Base-by-base conservation (phyloP, 306 rosid genomes). In the Begonia masoniana region DNA sequence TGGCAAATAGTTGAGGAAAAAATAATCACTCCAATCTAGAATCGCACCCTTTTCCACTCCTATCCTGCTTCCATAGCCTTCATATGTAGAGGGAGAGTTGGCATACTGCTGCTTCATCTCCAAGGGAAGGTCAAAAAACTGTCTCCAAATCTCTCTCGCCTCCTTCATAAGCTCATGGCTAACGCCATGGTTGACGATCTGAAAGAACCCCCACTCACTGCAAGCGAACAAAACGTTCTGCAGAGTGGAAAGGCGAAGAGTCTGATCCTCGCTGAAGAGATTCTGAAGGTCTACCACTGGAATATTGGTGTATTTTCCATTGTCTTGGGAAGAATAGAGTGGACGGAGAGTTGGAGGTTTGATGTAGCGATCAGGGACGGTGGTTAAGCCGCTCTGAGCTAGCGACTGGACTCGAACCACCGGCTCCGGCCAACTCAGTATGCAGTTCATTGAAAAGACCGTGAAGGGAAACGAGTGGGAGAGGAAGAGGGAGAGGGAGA, bases 11-110 rank as follows among this genome's bases (percentile, higher is more conserved):
- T 91, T 72, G 21, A 91, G 83, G 47, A 91, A 91, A 59, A 76
- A 91, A 56, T 85, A 91, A 54, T 91, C 97, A 71, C 96, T 85
- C 97, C 97, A 91, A 76, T 91, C 97, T 58, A 91, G 60, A 57
- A 69, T 58, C 24, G 95, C 96, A 17, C 78, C 97, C 14, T 91
- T 85, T 13, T 81, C 70, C n/a, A 91, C 80, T 1, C 97, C 97
- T 43, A 85, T 61, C 2, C 97, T 74, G 26, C 97, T 91, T 0
- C 97, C 97, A 59, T 85, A 91, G 13, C 97, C 97, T 65, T 91
- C 97, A 15, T 91, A 91, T 3, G 97, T 91, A 0, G 8, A 21
- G 2, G 97, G 97, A 3, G 84, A 71, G 48, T 91, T 91, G 0
- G 95, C 80, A 68, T 73, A 73, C 56, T 58, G 67, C 57, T 85